These are phyloP conservation scores for Coelastrella sp. DNA, from an alignment of 139 green algal genomes.

Conservation along the genomic window DNA sequence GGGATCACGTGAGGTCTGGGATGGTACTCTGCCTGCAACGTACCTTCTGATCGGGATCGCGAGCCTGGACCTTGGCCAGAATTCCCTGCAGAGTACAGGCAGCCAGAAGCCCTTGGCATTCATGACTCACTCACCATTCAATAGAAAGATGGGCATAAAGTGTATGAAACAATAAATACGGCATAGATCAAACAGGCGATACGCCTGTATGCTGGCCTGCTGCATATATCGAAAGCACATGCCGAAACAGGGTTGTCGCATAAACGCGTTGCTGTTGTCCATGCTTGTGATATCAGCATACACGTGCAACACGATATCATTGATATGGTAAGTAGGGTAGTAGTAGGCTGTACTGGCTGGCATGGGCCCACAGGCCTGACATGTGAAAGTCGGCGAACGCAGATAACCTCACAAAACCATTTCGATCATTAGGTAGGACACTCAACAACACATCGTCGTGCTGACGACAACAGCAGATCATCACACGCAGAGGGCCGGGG, in stretches of 20 bases:
- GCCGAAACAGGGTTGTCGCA: not conserved
- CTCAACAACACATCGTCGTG: not conserved
- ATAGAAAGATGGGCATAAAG: too few relatives aligned
- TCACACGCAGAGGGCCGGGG: too few relatives aligned
- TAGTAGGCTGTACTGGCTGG: not conserved
- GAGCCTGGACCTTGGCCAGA: conserved; percentile 26
- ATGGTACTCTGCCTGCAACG: not conserved
- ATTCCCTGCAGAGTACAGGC: conserved; percentile 24
- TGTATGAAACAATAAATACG: too few relatives aligned
- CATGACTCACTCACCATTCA: too few relatives aligned
- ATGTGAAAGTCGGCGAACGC: not conserved
- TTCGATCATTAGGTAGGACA: too few relatives aligned
- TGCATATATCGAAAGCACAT: not conserved
- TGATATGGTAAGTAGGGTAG: not conserved
- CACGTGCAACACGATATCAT: too few relatives aligned
- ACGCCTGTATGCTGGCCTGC: too few relatives aligned
- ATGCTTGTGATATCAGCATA: too few relatives aligned
- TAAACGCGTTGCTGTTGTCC: too few relatives aligned
- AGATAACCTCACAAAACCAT: too few relatives aligned
- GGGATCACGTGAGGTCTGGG: not conserved
- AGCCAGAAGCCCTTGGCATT: not conserved
- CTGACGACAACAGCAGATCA: not conserved
- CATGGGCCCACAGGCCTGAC: not conserved
- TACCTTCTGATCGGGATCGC: conserved; percentile 49
- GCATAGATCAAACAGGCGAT: too few relatives aligned